Base-by-base conservation (phyloP, 2,329 filamentous ascomycete genomes). In the Stachybotrys elegans region DNA sequence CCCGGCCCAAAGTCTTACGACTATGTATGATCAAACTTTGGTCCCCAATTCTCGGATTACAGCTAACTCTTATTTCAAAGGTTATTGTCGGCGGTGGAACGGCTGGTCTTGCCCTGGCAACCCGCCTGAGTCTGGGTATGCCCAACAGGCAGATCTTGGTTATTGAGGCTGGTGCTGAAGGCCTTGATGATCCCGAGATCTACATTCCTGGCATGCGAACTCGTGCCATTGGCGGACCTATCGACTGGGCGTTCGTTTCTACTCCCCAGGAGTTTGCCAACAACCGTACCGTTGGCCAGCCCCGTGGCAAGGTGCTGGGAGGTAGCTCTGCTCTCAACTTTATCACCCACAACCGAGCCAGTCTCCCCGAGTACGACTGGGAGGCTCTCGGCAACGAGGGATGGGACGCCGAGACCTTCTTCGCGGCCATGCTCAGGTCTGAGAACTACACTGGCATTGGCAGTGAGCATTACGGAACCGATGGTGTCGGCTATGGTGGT, bases 251-350 rank as follows among this genome's bases (percentile, higher is more conserved):
- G 14, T 67, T 71, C 48, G 53, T 62, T 47, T 70, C 70, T 5
- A 51, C 53, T 3, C 59, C 66, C 6, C 69, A 72, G 49, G 43
- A 50, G 16, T 61, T 61, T 3, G 55, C 71, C 4, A 58, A 51
- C 3, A 65, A 71, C 1, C 65, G 73, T 37, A 57, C 41, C 22
- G 51, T 75, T 19, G 51, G 62, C 9, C 72, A 65, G 63, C 63
- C 67, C 1, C 57, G 70, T 13, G 72, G 72, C 6, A 71, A 63
- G 45, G 73, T 78, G 1, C 68, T 87, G 0, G 84, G 84, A 16
- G 84, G 83, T 6, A 80, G 81, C 6, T 77, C 72, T 14, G 75
- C 75, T 0, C 68, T 83, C 39, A 82, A 83, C 50, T 77, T 75
- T 49, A 76, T 81, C 73, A 73, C 78, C 39, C 71, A 69, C 65